Percentiles rank a stretch among this genome's conserved stretches.
Evolutionary conservation across 768 basidiomycete genomes (phyloP).

Genomic region (Tylopilus balloui): DNA sequence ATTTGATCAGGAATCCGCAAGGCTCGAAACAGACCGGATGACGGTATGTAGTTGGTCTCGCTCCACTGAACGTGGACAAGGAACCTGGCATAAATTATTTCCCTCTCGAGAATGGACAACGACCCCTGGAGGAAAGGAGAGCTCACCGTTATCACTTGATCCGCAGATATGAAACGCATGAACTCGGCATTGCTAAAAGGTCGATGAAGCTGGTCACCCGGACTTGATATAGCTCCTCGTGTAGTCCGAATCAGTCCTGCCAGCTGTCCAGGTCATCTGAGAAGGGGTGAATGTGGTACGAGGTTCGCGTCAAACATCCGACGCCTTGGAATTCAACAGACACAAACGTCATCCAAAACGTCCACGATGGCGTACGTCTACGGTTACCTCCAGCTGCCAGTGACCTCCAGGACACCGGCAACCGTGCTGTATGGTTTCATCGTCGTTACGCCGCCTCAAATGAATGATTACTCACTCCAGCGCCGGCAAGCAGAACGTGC

Average conservation of each 20-base stretch:
- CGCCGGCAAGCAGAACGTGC: conserved; percentile 33
- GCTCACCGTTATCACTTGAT: conserved; percentile 7
- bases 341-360: not conserved
- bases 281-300: not conserved
- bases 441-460: conserved; percentile 17
- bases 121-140: not conserved
- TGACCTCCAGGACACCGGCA: not conserved
- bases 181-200: not conserved
- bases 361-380: not conserved
- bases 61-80: not conserved
- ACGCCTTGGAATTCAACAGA: not conserved
- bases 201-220: not conserved
- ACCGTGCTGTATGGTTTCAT: conserved; percentile 14
- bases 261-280: not conserved
- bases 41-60: not conserved
- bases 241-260: conserved; percentile 4
- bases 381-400: not conserved
- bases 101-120: not conserved
- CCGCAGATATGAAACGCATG: conserved; percentile 17
- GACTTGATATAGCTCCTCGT: conserved; percentile 7
- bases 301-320: not conserved
- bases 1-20: not conserved
- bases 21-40: not conserved
- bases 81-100: not conserved
- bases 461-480: conserved; percentile 27